A percentile compares a stretch with the other conserved stretches of the same genome.
Conservation (phyloP, 2,329 filamentous ascomycete genomes). For the Amauroascus verrucosus region DNA sequence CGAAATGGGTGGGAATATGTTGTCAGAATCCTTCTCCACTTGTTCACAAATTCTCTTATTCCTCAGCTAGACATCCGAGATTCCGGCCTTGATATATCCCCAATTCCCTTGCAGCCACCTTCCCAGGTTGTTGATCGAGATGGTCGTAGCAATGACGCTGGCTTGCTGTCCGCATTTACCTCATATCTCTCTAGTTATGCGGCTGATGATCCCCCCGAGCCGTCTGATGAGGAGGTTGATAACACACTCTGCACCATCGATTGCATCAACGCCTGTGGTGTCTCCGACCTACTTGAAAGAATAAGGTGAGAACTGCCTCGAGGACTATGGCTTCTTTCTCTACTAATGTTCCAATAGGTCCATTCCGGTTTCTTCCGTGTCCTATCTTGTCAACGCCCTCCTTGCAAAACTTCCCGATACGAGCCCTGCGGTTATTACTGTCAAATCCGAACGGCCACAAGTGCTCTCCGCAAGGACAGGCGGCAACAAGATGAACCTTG, state of each 20-base stretch:
- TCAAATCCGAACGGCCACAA: conserved; percentile 73
- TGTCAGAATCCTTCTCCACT: conserved; percentile 82
- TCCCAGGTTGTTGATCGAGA: conserved; percentile 88
- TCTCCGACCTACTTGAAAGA: conserved; percentile 72
- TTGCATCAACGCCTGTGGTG: conserved; percentile 80
- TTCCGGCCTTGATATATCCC: conserved; percentile 57
- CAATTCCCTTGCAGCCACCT: conserved; percentile 81
- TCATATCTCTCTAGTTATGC: conserved; percentile 98
- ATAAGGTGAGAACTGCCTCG: conserved; percentile 53
- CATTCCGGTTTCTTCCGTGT: conserved; percentile 50
- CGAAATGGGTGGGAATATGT: conserved; percentile 53
- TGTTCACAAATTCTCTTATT: conserved; percentile 91
- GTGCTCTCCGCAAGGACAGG: conserved; percentile 49
- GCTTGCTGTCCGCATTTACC: conserved; percentile 86
- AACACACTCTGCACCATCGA: conserved; percentile 91
- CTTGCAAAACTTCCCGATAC: conserved; percentile 78
- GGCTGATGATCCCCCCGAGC: conserved; percentile 92
- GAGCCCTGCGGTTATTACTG: conserved; percentile 68
- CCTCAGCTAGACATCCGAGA: conserved; percentile 65
- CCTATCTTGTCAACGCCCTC: conserved; percentile 59
- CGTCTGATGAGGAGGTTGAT: conserved; percentile 92
- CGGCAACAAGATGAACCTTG: conserved; percentile 46
- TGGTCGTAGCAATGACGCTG: conserved; percentile 64
- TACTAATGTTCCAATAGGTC: conserved; percentile 37
- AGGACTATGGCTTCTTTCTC: not conserved